These are phyloP conservation scores for Cytospora mali DNA, from an alignment of 2,329 filamentous ascomycete species.

Conservation along the genomic window DNA sequence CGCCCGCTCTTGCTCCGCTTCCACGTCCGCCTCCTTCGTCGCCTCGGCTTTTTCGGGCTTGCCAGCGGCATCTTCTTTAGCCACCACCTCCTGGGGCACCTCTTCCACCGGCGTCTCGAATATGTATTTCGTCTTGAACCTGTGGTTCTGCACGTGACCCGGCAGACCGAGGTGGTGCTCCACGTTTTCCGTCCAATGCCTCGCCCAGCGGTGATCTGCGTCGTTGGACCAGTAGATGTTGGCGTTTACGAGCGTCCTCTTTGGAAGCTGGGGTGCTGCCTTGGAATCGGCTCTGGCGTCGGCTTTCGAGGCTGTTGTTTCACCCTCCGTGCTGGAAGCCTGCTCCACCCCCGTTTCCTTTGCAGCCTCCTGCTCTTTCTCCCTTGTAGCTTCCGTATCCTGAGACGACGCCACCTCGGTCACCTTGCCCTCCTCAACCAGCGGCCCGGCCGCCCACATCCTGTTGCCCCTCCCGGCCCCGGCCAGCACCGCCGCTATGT, in stretches of 20 bases:
- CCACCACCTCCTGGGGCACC: no score
- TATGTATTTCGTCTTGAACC: conserved; percentile 24
- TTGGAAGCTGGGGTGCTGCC: conserved; percentile 16
- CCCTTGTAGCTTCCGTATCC: conserved; percentile 29
- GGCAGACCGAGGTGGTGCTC: conserved; percentile 49
- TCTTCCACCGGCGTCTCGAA: background rate
- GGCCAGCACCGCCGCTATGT: conserved; percentile 61
- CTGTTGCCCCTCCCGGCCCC: conserved; percentile 56
- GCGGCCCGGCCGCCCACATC: conserved; percentile 38
- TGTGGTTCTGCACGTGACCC: conserved; percentile 15
- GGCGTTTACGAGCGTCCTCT: conserved; percentile 40
- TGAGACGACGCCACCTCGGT: conserved; percentile 1
- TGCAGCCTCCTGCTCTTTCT: conserved; percentile 21
- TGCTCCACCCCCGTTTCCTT: conserved; percentile 4
- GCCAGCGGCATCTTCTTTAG: no score
- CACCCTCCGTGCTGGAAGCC: background rate
- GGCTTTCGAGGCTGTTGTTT: conserved; percentile 21
- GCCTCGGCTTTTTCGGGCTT: background rate
- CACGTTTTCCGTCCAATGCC: conserved; percentile 56
- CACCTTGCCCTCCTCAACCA: background rate
- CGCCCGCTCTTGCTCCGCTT: background rate
- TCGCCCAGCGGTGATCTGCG: conserved; percentile 50
- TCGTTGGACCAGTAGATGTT: conserved; percentile 57
- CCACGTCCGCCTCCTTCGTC: background rate
- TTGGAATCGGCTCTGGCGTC: background rate